Base-by-base conservation (phyloP, 106 monocot species). In the Alisma plantagoaquatica region DNA sequence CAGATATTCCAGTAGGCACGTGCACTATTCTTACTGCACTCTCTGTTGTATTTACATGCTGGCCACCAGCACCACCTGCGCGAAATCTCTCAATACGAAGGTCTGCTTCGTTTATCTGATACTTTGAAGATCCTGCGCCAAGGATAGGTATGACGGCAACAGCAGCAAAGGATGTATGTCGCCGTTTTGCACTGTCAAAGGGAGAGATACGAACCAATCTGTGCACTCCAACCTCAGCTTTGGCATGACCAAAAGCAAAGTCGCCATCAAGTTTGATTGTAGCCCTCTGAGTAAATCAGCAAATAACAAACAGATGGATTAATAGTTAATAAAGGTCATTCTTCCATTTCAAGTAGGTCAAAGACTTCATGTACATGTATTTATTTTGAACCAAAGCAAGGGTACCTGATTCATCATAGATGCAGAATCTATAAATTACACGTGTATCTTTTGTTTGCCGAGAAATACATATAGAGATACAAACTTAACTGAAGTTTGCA, bases 221-320 rank as follows among this genome's bases (percentile, higher is more conserved):
- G 65, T 96, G 94, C 41, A 84, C 88, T 24, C 94, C 94, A 62
- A 96, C 89, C 71, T 96, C 94, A 28, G 94, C 80, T 78, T 96
- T 88, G 19, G 94, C 84, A 78, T 84, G 89, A 10, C 94, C 94
- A 60, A 76, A 96, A 65, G 88, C 84, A 78, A 76, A 84, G 27
- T 96, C 84, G 43, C 94, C 94, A 63, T 96, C 78, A 53, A 96
- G 67, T 76, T 89, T 96, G 48, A 96, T 75, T 33, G 94, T 88
- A 54, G 88, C 88, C 42, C 88, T 73, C 94, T 96, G 70, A 66
- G 56, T 70, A 29, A 46, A 59, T 11, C n/a, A 26, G 33, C 1
- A 6, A 38, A 7, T 38, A 38, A 14, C 14, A 46, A 46, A 15
- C 46, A 46, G 46, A 46, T 46, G 18, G 21, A n/a, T n/a, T n/a